Percentiles rank a stretch among this genome's conserved stretches.
These are phyloP conservation scores for Eustoma russellianum DNA, from an alignment of 257 asterid genomes.

Conservation along the genomic window DNA sequence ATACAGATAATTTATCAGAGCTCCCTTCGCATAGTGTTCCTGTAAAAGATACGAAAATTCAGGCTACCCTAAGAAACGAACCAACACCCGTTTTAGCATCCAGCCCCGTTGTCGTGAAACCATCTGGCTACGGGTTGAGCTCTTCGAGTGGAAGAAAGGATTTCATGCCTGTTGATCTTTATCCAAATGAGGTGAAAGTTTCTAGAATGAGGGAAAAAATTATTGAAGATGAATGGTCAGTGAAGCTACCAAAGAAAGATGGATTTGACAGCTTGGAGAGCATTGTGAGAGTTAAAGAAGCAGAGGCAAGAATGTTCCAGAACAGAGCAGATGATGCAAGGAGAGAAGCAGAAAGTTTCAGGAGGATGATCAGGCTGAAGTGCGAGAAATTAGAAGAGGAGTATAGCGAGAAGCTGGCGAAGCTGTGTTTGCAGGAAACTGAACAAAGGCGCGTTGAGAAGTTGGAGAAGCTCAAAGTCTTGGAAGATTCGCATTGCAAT, in stretches of 20 bases:
- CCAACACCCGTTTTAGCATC: conserved; percentile 17
- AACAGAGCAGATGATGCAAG: conserved; percentile 70
- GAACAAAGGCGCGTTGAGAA: conserved; percentile 65
- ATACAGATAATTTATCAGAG: conserved; percentile 45
- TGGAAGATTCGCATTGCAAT: conserved; percentile 68
- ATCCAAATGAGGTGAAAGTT: conserved; percentile 28
- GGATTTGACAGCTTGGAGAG: conserved; percentile 71
- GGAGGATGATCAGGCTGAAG: conserved; percentile 45
- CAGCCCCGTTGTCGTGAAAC: conserved; percentile 29
- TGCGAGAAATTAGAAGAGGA: conserved; percentile 56
- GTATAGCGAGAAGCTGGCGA: conserved; percentile 46
- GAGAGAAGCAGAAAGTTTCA: conserved; percentile 53
- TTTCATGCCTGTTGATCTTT: conserved; percentile 18
- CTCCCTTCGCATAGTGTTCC: conserved; percentile 24
- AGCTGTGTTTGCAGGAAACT: conserved; percentile 49
- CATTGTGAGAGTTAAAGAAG: conserved; percentile 66
- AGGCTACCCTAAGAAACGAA: conserved; percentile 29
- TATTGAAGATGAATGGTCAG: conserved; percentile 83
- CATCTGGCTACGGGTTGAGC: conserved; percentile 42
- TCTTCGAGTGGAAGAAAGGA: conserved; percentile 30
- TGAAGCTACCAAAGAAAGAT: conserved; percentile 55
- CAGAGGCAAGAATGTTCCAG: conserved; percentile 87
- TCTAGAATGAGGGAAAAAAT: conserved; percentile 14
- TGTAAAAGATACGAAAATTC: conserved; percentile 28
- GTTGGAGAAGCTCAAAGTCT: conserved; percentile 58